Evolutionary conservation across 148 eudicot species (phyloP).

Genomic region (Cornus kousa): DNA sequence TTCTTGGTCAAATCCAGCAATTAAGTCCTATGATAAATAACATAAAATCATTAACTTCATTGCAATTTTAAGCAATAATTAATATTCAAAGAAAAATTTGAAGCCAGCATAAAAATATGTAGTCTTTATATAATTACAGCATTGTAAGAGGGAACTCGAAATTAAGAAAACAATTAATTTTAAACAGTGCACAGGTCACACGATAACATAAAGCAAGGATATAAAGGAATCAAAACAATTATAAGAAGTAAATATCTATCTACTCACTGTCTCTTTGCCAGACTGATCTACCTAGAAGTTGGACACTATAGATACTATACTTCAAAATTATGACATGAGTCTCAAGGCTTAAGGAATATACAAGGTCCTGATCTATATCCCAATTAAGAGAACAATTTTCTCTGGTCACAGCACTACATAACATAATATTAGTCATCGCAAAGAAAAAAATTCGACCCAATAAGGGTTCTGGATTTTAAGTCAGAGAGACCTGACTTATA

Average conservation of each 20-base stretch:
- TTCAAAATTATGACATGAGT: too few species aligned
- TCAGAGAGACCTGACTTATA: too few species aligned
- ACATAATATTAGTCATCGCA: too few species aligned
- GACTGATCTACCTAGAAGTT: neutral
- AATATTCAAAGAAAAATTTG: constrained; percentile 4
- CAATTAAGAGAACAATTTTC: too few species aligned
- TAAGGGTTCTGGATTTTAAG: too few species aligned
- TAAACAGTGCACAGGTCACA: neutral
- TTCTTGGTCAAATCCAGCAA: constrained; percentile 99
- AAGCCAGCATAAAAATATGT: neutral
- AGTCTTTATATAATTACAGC: neutral
- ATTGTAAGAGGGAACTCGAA: too few species aligned
- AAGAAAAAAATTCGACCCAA: too few species aligned
- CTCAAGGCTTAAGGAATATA: too few species aligned
- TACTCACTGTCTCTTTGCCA: neutral
- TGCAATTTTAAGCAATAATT: neutral
- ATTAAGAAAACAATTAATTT: neutral
- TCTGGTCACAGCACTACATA: too few species aligned
- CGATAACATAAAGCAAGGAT: neutral
- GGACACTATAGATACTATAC: neutral
- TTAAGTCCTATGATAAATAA: constrained; percentile 53
- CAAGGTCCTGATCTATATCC: too few species aligned
- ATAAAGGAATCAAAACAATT: neutral
- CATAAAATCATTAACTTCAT: neutral
- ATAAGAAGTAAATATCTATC: neutral